Evolutionary conservation across 768 basidiomycete species (phyloP).

Genomic region (Cubamyces lactineus): DNA sequence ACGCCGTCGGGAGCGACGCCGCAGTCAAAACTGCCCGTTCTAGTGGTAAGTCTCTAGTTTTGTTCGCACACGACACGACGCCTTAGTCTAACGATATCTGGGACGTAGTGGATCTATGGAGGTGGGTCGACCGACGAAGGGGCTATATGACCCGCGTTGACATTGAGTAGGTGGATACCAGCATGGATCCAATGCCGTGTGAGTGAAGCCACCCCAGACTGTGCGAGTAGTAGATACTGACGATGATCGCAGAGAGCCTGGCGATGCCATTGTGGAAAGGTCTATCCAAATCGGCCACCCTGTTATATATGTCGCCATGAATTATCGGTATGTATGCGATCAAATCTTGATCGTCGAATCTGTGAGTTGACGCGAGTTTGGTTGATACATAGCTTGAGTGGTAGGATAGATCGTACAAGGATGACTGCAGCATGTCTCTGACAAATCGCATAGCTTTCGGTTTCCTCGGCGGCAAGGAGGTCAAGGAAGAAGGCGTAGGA

Average conservation of each 20-base stretch:
- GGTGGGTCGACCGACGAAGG: background rate
- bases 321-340: slow-evolving; percentile 43
- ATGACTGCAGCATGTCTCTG: background rate
- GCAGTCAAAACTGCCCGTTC: slow-evolving; percentile 22
- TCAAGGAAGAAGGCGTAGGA: slow-evolving; percentile 27
- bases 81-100: background rate
- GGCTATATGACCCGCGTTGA: background rate
- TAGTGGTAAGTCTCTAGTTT: slow-evolving; percentile 21
- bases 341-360: background rate
- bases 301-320: slow-evolving; percentile 57
- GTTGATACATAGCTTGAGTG: background rate
- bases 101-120: slow-evolving; percentile 5
- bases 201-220: background rate
- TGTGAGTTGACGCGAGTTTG: too few species aligned
- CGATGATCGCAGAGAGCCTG: slow-evolving; percentile 42
- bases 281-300: slow-evolving; percentile 48
- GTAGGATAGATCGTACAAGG: background rate
- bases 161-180: slow-evolving; percentile 3
- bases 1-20: slow-evolving; percentile 4
- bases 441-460: slow-evolving; percentile 24
- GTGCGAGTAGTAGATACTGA: background rate
- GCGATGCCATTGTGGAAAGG: slow-evolving; percentile 44
- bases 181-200: slow-evolving; percentile 6
- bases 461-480: slow-evolving; percentile 29
- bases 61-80: too few species aligned